A percentile compares a stretch with the other conserved stretches of the same genome.
These are phyloP conservation scores for Cytospora schulzeri DNA, from an alignment of 2,329 filamentous ascomycete genomes.

Conservation along the genomic window DNA sequence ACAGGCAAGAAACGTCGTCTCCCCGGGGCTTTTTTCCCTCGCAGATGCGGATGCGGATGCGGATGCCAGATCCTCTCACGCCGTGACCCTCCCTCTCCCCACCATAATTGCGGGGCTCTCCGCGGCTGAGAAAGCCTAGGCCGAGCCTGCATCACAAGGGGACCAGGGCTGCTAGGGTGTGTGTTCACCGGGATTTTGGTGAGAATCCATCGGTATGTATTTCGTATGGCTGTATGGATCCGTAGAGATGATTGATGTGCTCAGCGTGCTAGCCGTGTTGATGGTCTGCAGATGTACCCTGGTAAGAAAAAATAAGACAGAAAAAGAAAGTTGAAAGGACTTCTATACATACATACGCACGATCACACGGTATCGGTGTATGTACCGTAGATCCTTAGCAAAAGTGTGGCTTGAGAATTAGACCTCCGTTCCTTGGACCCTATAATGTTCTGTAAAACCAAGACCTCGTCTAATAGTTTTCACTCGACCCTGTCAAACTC, in stretches of 20 bases:
- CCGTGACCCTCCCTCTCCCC: slow-evolving; percentile 16
- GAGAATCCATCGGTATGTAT: no score
- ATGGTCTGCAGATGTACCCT: not conserved
- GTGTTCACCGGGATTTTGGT: no score
- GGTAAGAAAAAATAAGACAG: not conserved
- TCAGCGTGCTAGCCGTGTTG: not conserved
- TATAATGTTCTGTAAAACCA: not conserved
- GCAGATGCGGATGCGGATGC: slow-evolving; percentile 6
- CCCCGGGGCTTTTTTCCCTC: slow-evolving; percentile 21
- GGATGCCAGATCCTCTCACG: slow-evolving; percentile 23
- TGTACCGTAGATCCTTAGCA: slow-evolving; percentile 6
- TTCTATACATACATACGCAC: not conserved
- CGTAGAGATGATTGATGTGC: not conserved
- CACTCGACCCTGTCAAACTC: not conserved
- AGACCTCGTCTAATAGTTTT: not conserved
- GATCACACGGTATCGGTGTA: slow-evolving; percentile 3
- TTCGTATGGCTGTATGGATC: no score
- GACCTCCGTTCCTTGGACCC: slow-evolving; percentile 4
- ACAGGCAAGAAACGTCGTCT: slow-evolving; percentile 6
- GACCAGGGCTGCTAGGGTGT: slow-evolving; percentile 1
- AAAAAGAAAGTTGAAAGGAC: not conserved
- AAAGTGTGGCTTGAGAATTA: slow-evolving; percentile 12
- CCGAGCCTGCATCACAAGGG: slow-evolving; percentile 23
- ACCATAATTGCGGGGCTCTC: slow-evolving; percentile 24
- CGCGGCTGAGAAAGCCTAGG: slow-evolving; percentile 14